A percentile compares a stretch with the other conserved stretches of the same genome.
These are phyloP conservation scores for Beta corolliflora DNA, from an alignment of 179 eudicot species.

Conservation along the genomic window DNA sequence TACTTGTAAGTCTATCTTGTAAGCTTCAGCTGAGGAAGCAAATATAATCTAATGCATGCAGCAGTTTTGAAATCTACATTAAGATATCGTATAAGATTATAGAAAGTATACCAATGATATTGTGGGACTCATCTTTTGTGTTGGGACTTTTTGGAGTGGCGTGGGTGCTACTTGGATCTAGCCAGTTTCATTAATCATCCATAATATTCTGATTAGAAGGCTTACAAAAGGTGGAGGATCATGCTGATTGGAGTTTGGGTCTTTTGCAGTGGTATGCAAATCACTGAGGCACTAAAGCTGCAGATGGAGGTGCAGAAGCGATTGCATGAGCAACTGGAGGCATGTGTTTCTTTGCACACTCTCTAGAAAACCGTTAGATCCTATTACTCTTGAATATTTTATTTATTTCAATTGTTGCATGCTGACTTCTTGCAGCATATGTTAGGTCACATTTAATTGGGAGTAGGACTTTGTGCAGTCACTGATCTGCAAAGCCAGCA, in stretches of 20 bases:
- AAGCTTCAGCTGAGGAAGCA: not conserved
- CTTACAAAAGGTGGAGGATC: not conserved
- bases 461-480: not conserved
- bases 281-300: constrained; percentile 12
- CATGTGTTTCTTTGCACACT: constrained; percentile 15
- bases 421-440: not conserved
- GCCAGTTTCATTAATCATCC: not conserved
- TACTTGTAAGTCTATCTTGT: not conserved
- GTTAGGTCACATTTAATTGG: not conserved
- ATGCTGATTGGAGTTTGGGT: constrained; percentile 1
- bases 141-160: not conserved
- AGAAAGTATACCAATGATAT: not conserved
- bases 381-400: not conserved
- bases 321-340: constrained; percentile 18
- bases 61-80: not conserved
- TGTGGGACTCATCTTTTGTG: not conserved
- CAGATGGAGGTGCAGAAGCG: constrained; percentile 19
- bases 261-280: constrained; percentile 12
- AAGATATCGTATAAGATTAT: not conserved
- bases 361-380: constrained; percentile 13
- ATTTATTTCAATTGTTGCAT: not conserved
- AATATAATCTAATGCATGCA: not conserved
- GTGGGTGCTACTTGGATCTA: not conserved
- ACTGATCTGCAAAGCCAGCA: too few species aligned
- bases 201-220: not conserved